phyloP scores from a whole-genome alignment of 495 filamentous ascomycete genomes.

The Cetradonia linearis region DNA sequence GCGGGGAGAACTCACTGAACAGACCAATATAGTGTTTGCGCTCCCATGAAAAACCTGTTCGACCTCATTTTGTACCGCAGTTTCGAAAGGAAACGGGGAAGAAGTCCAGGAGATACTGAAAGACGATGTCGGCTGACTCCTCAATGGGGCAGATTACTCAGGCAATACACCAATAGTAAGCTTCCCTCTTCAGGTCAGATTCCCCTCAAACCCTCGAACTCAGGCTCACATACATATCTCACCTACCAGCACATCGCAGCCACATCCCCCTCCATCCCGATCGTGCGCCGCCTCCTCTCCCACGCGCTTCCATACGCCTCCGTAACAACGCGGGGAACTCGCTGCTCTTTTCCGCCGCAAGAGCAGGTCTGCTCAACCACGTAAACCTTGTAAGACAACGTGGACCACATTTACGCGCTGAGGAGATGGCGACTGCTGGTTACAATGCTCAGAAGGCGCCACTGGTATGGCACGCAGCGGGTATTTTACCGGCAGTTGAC shows the following conservation, averaged over 20 bases:
- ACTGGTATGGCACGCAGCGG: slow-evolving; percentile 38
- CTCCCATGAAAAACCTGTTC: slow-evolving; percentile 56
- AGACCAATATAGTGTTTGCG: slow-evolving; percentile 52
- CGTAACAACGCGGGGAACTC: slow-evolving; percentile 74
- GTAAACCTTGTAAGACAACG: slow-evolving; percentile 56
- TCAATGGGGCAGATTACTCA: slow-evolving; percentile 75
- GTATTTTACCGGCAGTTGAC: not conserved
- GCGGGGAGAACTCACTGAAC: slow-evolving; percentile 78
- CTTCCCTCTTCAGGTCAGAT: not conserved
- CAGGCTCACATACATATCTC: not conserved
- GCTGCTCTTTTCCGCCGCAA: slow-evolving; percentile 67
- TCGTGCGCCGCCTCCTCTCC: slow-evolving; percentile 61
- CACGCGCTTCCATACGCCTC: slow-evolving; percentile 75
- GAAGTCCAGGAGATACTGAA: slow-evolving; percentile 56
- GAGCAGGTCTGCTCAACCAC: slow-evolving; percentile 50
- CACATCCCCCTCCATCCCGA: slow-evolving; percentile 45
- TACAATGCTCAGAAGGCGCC: slow-evolving; percentile 37
- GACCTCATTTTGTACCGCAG: slow-evolving; percentile 70
- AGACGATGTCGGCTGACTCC: slow-evolving; percentile 52
- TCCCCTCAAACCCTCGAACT: not conserved
- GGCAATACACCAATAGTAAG: slow-evolving; percentile 78
- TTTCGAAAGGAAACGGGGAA: slow-evolving; percentile 58
- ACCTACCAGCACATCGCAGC: slow-evolving; percentile 54
- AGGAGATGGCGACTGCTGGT: slow-evolving; percentile 45
- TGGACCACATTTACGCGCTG: slow-evolving; percentile 60